phyloP scores from a whole-genome alignment of 139 green algal genomes.

The Ulvella scutata region DNA sequence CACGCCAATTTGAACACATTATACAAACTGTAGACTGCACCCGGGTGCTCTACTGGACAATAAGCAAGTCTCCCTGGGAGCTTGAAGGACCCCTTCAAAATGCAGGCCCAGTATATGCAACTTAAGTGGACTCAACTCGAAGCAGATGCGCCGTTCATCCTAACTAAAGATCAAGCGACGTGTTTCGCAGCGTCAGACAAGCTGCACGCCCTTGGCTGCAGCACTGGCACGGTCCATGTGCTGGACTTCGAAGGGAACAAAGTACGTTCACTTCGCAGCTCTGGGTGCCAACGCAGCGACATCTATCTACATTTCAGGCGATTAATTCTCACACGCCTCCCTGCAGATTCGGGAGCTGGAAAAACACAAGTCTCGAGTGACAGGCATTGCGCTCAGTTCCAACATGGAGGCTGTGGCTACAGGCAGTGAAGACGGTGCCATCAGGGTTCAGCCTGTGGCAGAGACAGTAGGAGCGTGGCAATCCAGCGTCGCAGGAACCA shows the following conservation, averaged over 20 bases:
- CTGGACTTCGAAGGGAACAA: conserved; percentile 1
- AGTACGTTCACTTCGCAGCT: not conserved
- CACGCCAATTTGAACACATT: no score
- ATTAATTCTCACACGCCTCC: not conserved
- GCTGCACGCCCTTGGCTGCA: not conserved
- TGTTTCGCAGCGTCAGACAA: conserved; percentile 2
- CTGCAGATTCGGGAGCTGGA: not conserved
- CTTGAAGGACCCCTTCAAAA: no score
- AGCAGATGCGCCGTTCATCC: not conserved
- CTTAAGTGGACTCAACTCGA: not conserved
- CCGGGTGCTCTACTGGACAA: no score
- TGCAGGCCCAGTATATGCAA: no score
- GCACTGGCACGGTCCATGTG: not conserved
- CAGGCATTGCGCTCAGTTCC: not conserved
- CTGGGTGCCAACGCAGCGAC: not conserved
- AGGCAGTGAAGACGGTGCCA: not conserved
- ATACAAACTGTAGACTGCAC: no score
- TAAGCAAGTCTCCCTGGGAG: no score
- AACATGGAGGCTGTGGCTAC: not conserved
- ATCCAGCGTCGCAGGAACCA: not conserved
- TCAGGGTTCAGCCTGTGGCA: not conserved
- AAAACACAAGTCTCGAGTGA: not conserved
- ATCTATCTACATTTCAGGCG: not conserved
- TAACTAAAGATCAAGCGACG: not conserved
- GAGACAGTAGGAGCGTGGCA: not conserved